These are phyloP conservation scores for Plenodomus lindquistii DNA, from an alignment of 2,329 filamentous ascomycete species.

Conservation along the genomic window DNA sequence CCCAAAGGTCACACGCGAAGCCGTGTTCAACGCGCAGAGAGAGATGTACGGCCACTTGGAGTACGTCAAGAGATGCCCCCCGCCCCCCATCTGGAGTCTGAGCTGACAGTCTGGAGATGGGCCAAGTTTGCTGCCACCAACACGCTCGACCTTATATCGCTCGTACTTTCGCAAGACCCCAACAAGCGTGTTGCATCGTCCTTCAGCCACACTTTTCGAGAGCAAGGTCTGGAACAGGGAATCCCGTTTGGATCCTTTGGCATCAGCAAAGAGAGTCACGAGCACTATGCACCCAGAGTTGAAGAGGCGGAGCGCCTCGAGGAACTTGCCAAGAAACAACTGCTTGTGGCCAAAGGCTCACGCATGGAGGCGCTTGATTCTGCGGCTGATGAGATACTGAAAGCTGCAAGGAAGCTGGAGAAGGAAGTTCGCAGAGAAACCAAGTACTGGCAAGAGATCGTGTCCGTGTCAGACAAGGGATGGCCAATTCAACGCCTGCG, in stretches of 20 bases:
- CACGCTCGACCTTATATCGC: constrained; percentile 38
- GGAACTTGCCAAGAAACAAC: constrained; percentile 43
- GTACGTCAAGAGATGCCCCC: too few species aligned
- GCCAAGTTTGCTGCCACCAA: constrained; percentile 36
- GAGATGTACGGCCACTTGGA: constrained; percentile 49
- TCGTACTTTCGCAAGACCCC: constrained; percentile 36
- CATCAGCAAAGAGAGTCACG: constrained; percentile 27
- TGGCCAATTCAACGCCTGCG: constrained; percentile 69
- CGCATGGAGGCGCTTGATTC: constrained; percentile 76
- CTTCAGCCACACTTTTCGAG: constrained; percentile 35
- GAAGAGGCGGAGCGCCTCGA: constrained; percentile 39
- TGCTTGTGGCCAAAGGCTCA: constrained; percentile 67
- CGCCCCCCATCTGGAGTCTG: too few species aligned
- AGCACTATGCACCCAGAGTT: constrained; percentile 17
- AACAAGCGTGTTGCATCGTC: constrained; percentile 28
- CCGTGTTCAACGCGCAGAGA: constrained; percentile 44
- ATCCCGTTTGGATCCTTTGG: constrained; percentile 45
- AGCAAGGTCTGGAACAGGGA: constrained; percentile 24
- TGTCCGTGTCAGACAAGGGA: constrained; percentile 78
- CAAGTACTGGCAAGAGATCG: constrained; percentile 85
- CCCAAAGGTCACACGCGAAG: constrained; percentile 40
- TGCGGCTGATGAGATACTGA: constrained; percentile 72
- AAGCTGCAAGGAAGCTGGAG: constrained; percentile 72
- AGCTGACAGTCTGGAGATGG: constrained; percentile 27
- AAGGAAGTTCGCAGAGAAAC: constrained; percentile 79